Conservation (phyloP, 129 eudicot species). For the Flaveria robusta region DNA sequence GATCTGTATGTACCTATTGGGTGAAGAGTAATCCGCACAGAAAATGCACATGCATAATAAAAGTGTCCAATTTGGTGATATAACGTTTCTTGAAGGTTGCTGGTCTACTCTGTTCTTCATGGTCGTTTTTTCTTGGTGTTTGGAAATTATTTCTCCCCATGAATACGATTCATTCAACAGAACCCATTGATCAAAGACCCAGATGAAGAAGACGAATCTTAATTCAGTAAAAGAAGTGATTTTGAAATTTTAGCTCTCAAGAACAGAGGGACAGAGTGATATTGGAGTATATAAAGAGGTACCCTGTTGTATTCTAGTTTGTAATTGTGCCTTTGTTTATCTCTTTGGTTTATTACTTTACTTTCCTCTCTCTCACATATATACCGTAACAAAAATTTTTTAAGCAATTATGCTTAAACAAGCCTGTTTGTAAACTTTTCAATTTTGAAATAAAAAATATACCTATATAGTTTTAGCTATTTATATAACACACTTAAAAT, state of each 20-base stretch:
- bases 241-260: constrained; percentile 25
- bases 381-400: no score
- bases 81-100: constrained; percentile 52
- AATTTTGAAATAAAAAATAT: no score
- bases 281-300: constrained; percentile 29
- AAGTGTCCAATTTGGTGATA: constrained; percentile 68
- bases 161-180: constrained; percentile 20
- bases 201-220: constrained; percentile 35
- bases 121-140: constrained; percentile 33
- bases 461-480: no score
- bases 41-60: constrained; percentile 75
- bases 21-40: constrained; percentile 92
- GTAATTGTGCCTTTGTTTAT: constrained; percentile 38
- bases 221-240: constrained; percentile 20
- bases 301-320: constrained; percentile 39
- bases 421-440: no score
- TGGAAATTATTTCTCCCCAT: constrained; percentile 3
- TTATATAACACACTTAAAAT: no score
- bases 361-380: constrained; percentile 20
- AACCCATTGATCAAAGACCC: constrained; percentile 23
- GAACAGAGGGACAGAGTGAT: constrained; percentile 34
- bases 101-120: constrained; percentile 73
- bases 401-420: no score
- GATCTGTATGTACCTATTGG: constrained; percentile 56
- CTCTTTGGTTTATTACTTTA: constrained; percentile 36